phyloP scores from a whole-genome alignment of 768 basidiomycete species.

The Termitomyces sp. region DNA sequence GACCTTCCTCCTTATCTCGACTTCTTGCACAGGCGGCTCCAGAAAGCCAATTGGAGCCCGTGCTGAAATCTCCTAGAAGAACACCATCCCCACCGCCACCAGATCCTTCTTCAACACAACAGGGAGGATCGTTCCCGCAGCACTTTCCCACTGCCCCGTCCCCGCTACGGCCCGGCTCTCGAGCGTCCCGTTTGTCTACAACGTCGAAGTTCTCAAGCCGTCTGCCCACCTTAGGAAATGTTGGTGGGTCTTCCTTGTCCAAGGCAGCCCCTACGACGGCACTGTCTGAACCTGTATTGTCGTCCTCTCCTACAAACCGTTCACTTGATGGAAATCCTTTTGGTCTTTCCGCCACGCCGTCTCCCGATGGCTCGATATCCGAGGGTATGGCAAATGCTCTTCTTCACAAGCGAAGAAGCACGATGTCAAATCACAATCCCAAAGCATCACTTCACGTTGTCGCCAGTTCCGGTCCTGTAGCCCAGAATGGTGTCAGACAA shows the following conservation, averaged over 20 bases:
- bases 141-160: slow-evolving; percentile 37
- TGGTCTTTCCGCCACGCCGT: slow-evolving; percentile 40
- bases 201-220: slow-evolving; percentile 68
- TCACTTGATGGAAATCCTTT: slow-evolving; percentile 37
- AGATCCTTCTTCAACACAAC: slow-evolving; percentile 30
- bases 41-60: slow-evolving; percentile 26
- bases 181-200: slow-evolving; percentile 64
- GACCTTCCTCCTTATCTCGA: slow-evolving; percentile 76
- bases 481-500: slow-evolving; percentile 21
- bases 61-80: slow-evolving; percentile 21
- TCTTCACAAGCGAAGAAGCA: slow-evolving; percentile 42
- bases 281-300: slow-evolving; percentile 45
- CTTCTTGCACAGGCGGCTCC: slow-evolving; percentile 68
- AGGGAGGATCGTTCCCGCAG: slow-evolving; percentile 29
- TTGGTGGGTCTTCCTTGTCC: slow-evolving; percentile 34
- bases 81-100: slow-evolving; percentile 29
- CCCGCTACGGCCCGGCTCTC: slow-evolving; percentile 66
- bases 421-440: slow-evolving; percentile 55
- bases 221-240: slow-evolving; percentile 52
- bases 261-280: slow-evolving; percentile 71
- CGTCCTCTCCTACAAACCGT: slow-evolving; percentile 37
- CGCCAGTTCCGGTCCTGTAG: slow-evolving; percentile 24
- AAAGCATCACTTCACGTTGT: slow-evolving; percentile 42
- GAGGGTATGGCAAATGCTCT: slow-evolving; percentile 51
- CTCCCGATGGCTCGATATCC: slow-evolving; percentile 55